Conservation (phyloP, 257 asterid genomes). For the Nyctanthes arbortristis region DNA sequence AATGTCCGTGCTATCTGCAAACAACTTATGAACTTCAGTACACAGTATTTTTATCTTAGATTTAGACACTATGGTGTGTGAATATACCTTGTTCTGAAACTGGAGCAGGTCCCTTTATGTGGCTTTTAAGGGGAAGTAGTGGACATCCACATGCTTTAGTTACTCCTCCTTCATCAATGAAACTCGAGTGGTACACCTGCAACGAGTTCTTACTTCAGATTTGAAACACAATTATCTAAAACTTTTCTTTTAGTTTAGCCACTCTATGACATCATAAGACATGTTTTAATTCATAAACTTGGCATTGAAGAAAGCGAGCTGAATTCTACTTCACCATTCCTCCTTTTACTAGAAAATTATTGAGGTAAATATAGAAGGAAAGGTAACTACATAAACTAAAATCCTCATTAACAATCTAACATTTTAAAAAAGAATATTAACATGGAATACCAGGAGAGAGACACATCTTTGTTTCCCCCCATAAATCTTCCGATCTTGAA, state of each 20-base stretch:
- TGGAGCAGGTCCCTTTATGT: conserved; percentile 97
- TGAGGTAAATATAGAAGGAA: conserved; percentile 2
- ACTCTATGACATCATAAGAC: neutral
- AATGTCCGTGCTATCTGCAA: conserved; percentile 91
- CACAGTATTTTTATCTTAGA: neutral
- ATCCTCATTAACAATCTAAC: conserved; percentile 1
- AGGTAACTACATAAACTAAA: conserved; percentile 2
- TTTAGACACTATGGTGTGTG: conserved; percentile 7
- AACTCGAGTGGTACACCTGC: conserved; percentile 96
- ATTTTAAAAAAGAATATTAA: conserved; percentile 10
- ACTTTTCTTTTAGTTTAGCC: neutral
- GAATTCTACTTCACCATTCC: neutral
- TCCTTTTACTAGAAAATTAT: neutral
- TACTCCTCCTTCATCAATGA: conserved; percentile 70
- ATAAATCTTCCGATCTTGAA: neutral
- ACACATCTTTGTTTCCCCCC: neutral
- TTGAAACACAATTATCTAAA: conserved; percentile 5
- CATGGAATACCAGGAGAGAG: no score
- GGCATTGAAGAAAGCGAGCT: neutral
- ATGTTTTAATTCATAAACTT: neutral
- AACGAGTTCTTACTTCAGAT: neutral
- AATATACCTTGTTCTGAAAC: conserved; percentile 81
- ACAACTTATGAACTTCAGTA: conserved; percentile 4
- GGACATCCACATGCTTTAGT: conserved; percentile 97
- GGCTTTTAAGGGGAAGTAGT: conserved; percentile 92